Conservation (phyloP, 2,329 filamentous ascomycete genomes). For the Aspergillus phoenicis region DNA sequence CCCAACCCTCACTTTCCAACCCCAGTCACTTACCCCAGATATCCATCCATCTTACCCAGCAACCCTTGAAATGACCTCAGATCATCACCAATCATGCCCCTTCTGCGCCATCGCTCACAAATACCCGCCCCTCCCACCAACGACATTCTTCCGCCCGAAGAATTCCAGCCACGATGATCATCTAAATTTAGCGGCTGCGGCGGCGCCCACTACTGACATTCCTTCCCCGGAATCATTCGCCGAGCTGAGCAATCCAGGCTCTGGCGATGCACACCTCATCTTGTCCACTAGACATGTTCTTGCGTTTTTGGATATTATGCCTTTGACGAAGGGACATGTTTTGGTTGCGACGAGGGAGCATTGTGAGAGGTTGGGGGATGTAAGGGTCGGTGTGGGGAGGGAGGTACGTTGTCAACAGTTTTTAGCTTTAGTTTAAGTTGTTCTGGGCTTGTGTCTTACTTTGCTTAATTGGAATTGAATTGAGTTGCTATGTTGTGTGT, state of each 20-base stretch:
- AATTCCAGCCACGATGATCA: background rate
- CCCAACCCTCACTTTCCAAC: background rate
- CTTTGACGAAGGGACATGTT: slow-evolving; percentile 79
- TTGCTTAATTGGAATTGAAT: background rate
- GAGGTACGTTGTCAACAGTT: slow-evolving; percentile 61
- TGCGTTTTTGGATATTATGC: slow-evolving; percentile 92
- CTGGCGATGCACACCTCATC: slow-evolving; percentile 57
- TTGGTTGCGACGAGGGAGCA: slow-evolving; percentile 79
- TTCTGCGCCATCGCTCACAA: slow-evolving; percentile 61
- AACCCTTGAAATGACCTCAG: background rate
- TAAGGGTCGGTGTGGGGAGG: slow-evolving; percentile 63
- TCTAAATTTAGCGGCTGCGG: slow-evolving; percentile 24
- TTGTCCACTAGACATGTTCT: slow-evolving; percentile 76
- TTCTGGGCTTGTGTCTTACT: background rate
- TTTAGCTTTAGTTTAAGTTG: slow-evolving; percentile 6
- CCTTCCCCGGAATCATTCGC: background rate
- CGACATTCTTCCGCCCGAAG: slow-evolving; percentile 23
- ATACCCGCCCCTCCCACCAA: slow-evolving; percentile 46
- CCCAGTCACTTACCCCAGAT: too few relatives aligned
- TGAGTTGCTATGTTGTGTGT: too few relatives aligned
- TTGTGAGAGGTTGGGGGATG: slow-evolving; percentile 74
- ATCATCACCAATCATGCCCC: slow-evolving; percentile 45
- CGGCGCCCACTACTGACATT: background rate
- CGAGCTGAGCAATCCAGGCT: slow-evolving; percentile 5
- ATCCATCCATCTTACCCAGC: background rate